Evolutionary conservation across 345 rosid species (phyloP), one percentile per base, ranked within the genome.

Genomic region (Kandelia obovata): DNA sequence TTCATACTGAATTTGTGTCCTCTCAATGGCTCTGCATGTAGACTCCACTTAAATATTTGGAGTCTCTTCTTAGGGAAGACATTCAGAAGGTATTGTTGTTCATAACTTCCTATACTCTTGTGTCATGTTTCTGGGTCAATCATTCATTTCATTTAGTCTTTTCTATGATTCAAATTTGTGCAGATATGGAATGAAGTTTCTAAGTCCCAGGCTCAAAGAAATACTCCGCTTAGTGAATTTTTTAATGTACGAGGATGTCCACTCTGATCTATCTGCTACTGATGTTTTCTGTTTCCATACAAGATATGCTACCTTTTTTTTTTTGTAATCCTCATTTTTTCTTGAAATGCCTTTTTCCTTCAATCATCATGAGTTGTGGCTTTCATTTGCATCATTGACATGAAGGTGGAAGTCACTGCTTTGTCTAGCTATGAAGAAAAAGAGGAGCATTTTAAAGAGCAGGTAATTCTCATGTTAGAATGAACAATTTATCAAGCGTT

Each of bases 351-450:
- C 10, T 56, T 21, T 25, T 25, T 15, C 17, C 28, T 27, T 56
- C 16, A 56, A 56, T 56, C 11, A 27, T n/a, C 47, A 17, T 61
- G 23, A 66, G 32, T 25, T 63, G 34, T 25, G 2, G 26, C 19
- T 55, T 23, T 62, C 21, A 58, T 68, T 56, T 27, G 64, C 31
- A 51, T 68, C 7, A 28, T 51, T 71, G 31, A 26, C 27, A 34
- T 73, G 59, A 73, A 78, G 81, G 78, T 74, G 53, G 78, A 74
- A 75, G 73, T 78, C 65, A 74, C 72, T 67, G 81, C 81, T 46
- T 71, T 78, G 71, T 58, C 81, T 46, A 70, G 78, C 73, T 78
- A 69, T 74, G 78, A 78, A 78, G 78, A 74, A 60, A 74, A 78
- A 66, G 81, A 78, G 70, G 66, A 74, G 25, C 72, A 78, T 62